Evolutionary conservation across 345 rosid genomes (phyloP).

Genomic region (Sonneratia alba): DNA sequence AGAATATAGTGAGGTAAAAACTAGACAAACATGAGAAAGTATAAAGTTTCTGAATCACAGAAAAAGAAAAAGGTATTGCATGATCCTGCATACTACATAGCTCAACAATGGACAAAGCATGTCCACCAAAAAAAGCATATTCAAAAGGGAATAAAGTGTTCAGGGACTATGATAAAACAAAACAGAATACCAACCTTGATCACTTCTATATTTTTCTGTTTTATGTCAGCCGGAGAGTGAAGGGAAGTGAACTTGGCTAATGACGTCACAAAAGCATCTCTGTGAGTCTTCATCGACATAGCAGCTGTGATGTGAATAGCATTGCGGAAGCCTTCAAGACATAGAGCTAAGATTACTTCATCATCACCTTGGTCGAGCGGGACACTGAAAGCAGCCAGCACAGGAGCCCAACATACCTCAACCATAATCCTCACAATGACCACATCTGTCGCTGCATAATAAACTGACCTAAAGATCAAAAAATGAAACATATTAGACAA

Average conservation of each 20-base stretch:
- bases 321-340: slow-evolving; percentile 88
- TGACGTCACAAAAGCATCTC: slow-evolving; percentile 98
- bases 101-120: background rate
- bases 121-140: background rate
- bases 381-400: slow-evolving; percentile 99
- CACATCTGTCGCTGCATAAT: slow-evolving; percentile 96
- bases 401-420: slow-evolving; percentile 99
- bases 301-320: slow-evolving; percentile 97
- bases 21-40: background rate
- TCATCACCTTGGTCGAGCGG: slow-evolving; percentile 98
- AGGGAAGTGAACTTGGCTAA: slow-evolving; percentile 96
- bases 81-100: background rate
- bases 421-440: slow-evolving; percentile 94
- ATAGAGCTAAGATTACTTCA: slow-evolving; percentile 68
- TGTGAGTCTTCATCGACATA: slow-evolving; percentile 98
- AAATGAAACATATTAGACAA: slow-evolving; percentile 8
- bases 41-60: background rate
- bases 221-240: slow-evolving; percentile 97
- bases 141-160: background rate
- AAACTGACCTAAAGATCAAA: slow-evolving; percentile 79
- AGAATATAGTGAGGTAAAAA: too few species aligned
- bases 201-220: slow-evolving; percentile 83
- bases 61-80: background rate
- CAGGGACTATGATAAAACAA: background rate
- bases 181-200: slow-evolving; percentile 56